Base-by-base conservation (phyloP, 306 rosid species). In the Echinosophora koreensis region DNA sequence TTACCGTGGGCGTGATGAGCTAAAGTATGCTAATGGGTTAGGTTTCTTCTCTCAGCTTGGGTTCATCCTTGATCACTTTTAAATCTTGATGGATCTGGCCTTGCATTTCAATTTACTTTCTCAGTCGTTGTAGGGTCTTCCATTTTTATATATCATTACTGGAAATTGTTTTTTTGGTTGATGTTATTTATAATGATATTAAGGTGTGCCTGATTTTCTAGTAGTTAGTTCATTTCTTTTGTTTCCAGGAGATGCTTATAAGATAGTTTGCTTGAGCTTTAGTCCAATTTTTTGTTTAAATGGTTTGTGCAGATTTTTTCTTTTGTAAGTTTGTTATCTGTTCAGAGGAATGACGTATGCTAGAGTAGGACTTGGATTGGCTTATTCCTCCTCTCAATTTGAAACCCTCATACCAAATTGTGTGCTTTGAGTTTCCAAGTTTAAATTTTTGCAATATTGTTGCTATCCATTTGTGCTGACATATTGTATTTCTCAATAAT, bases 1-100 rank as follows among this genome's bases (percentile, higher is more conserved):
- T 1, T 91, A 89, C 73, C 98, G 98, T 50, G 97, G 87, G 2
- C 88, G 94, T 8, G 98, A 96, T 88, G 93, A 87, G 76, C 55
- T 89, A 68, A 85, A 94, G 3, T 91, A 84, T 83, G 88, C 94
- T 54, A 91, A 89, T 47, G 94, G 94, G 97, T 91, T 77, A 80
- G 90, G 75, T 64, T 83, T 49, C 77, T 71, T 77, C 14, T 56
- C 81, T 61, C 39, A 65, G 63, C 28, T 49, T 63, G 44, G 52
- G 11, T 47, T 52, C 73, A 27, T 28, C 41, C 35, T 35, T 60
- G n/a, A n/a, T n/a, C n/a, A n/a, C 9, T 68, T 74, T 61, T 17
- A 15, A 15, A 9, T 46, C n/a, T 6, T 54, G 65, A 30, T 74
- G 16, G 35, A 42, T 66, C 4, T 55, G 57, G 17, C 27, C 11